Evolutionary conservation across 2,329 filamentous ascomycete species (phyloP).

Genomic region (Aureobasidium zeae): DNA sequence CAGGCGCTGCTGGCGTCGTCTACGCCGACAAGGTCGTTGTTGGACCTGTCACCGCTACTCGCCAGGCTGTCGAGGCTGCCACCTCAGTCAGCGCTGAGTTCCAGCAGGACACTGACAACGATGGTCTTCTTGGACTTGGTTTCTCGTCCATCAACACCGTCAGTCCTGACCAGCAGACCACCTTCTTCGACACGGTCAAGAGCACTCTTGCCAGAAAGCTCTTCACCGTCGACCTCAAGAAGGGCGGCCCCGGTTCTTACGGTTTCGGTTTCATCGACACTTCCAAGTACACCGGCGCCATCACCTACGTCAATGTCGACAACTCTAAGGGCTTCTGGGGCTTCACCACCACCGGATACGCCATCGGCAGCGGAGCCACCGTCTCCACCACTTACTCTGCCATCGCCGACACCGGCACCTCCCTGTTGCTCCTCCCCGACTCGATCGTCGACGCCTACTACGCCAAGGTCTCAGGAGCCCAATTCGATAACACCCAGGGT

Average conservation of each 20-base stretch:
- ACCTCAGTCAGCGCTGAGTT: constrained; percentile 48
- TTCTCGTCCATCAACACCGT: constrained; percentile 53
- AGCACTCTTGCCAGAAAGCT: constrained; percentile 41
- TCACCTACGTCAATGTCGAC: constrained; percentile 50
- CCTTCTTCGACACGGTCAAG: constrained; percentile 54
- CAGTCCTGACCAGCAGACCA: constrained; percentile 40
- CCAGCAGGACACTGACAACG: constrained; percentile 42
- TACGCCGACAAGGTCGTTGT: constrained; percentile 57
- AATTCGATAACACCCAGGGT: constrained; percentile 39
- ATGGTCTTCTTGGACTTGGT: constrained; percentile 52
- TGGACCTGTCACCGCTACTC: constrained; percentile 48
- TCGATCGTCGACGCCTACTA: constrained; percentile 52
- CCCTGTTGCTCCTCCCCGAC: constrained; percentile 51
- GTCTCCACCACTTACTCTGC: constrained; percentile 37
- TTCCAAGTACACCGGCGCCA: constrained; percentile 48
- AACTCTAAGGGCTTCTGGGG: constrained; percentile 55
- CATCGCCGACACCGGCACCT: constrained; percentile 64
- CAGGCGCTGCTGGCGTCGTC: constrained; percentile 53
- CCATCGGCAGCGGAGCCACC: constrained; percentile 38
- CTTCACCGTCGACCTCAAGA: constrained; percentile 50
- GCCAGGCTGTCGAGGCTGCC: constrained; percentile 59
- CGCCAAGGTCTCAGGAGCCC: constrained; percentile 38
- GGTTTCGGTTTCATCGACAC: constrained; percentile 53
- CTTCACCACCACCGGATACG: constrained; percentile 49
- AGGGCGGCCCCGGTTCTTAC: constrained; percentile 43